Evolutionary conservation across 164 flowering plant genomes (phyloP), one percentile per base, ranked within the genome.

Genomic region (Annona cherimola): DNA sequence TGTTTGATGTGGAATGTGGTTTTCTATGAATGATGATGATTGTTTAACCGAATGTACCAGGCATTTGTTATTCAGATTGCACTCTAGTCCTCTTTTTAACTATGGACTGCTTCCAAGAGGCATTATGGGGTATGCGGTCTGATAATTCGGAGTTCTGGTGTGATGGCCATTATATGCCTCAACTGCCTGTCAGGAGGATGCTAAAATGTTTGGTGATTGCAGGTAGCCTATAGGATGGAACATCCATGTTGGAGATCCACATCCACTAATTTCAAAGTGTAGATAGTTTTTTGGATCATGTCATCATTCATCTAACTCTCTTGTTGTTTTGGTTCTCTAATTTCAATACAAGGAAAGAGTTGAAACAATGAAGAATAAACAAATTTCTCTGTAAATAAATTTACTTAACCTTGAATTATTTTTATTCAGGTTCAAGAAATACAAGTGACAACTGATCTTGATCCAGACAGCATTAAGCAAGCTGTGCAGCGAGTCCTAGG

Each of bases 381-480:
- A 57, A 26, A 26, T 26, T 26, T 26, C 35, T 26, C 35, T 26
- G 35, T 26, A 26, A 26, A 26, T 26, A 26, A 26, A 26, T 26
- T 26, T 26, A 26, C 35, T 26, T 26, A 26, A 26, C 35, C 35
- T 26, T 26, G 35, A 26, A 0, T 26, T 26, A 62, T 4, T 64
- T 39, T 61, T 61, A 12, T 73, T 79, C 84, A 91, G 96, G 98
- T 94, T 61, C 99, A 92, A 71, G 97, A 92, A 82, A 85, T 94
- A 69, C 91, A 87, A 64, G 79, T 94, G 70, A 82, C 82, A 26
- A 89, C 97, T 19, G 73, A 86, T 55, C 99, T 92, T 67, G 91
- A 89, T 83, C 99, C 89, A 71, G 94, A 90, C 63, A 97, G 93
- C 35, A 82, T 92, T 18, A 94, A 92, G 72, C 84, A 78, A 76